Percentiles rank a stretch among this genome's conserved stretches.
Evolutionary conservation across 805 yeast genomes (phyloP).

Genomic region (Starmerella powellii): DNA sequence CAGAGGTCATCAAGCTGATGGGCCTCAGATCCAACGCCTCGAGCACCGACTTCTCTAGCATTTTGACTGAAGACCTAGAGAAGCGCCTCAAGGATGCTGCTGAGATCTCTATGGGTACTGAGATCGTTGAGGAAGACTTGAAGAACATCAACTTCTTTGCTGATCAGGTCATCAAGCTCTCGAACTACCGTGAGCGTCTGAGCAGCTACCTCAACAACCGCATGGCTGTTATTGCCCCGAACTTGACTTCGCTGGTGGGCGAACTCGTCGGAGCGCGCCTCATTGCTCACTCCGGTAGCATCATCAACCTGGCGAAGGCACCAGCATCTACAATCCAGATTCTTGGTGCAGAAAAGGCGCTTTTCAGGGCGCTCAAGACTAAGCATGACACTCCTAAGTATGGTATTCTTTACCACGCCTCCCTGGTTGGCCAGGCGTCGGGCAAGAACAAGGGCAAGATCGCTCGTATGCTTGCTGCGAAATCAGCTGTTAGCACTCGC

Average conservation of each 20-base stretch:
- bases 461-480: conserved; percentile 96
- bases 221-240: conserved; percentile 99
- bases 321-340: conserved; percentile 98
- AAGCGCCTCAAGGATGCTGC: conserved; percentile 91
- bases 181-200: conserved; percentile 92
- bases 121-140: conserved; percentile 83
- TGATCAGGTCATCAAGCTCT: conserved; percentile 89
- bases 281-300: conserved; percentile 93
- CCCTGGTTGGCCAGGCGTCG: conserved; percentile 93
- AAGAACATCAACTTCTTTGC: conserved; percentile 82
- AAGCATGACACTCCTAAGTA: conserved; percentile 98
- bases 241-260: conserved; percentile 88
- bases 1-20: conserved; percentile 86
- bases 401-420: conserved; percentile 93
- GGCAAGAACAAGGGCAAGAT: conserved; percentile 98
- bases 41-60: conserved; percentile 77
- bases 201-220: conserved; percentile 82
- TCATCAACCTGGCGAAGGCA: conserved; percentile 89
- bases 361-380: conserved; percentile 96
- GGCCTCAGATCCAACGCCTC: conserved; percentile 86
- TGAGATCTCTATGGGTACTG: conserved; percentile 99
- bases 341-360: conserved; percentile 97
- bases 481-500: conserved; percentile 93
- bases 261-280: conserved; percentile 97
- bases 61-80: conserved; percentile 87